phyloP scores from a whole-genome alignment of 2,329 filamentous ascomycete genomes.

The Beauveria scarabaeidicola region DNA sequence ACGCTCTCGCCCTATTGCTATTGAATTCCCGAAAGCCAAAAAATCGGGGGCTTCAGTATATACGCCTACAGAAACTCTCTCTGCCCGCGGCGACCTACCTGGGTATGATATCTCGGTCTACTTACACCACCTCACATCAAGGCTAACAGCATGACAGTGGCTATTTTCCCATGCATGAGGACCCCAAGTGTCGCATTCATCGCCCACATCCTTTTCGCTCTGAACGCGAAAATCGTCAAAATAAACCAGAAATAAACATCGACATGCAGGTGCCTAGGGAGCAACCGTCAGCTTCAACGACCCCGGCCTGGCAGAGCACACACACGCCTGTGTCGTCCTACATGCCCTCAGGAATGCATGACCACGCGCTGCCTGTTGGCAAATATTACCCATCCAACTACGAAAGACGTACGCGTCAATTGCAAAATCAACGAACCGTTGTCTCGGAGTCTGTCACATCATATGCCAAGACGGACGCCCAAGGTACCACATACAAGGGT shows the following conservation, averaged over 20 bases:
- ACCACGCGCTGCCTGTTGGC: conserved; percentile 43
- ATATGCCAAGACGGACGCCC: conserved; percentile 28
- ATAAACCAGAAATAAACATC: neutral
- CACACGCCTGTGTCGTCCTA: conserved; percentile 42
- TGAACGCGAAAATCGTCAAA: conserved; percentile 25
- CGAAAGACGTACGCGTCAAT: conserved; percentile 30
- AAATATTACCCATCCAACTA: conserved; percentile 59
- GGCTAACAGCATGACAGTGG: conserved; percentile 30
- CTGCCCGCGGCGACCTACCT: conserved; percentile 48
- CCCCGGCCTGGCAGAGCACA: conserved; percentile 18
- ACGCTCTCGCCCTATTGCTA: conserved; percentile 43
- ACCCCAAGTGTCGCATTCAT: conserved; percentile 37
- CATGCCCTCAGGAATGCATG: conserved; percentile 40
- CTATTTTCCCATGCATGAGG: conserved; percentile 54
- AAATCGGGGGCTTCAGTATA: conserved; percentile 32
- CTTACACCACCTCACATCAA: conserved; percentile 2
- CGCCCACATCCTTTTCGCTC: conserved; percentile 44
- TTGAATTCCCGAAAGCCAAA: conserved; percentile 37
- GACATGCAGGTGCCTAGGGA: conserved; percentile 4
- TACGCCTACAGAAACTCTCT: conserved; percentile 42
- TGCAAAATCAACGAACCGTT: conserved; percentile 17
- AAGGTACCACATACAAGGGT: conserved; percentile 17
- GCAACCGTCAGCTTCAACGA: neutral
- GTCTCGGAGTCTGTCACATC: conserved; percentile 22
- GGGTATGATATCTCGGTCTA: conserved; percentile 37